Conservation (phyloP, 1,284 basidiomycete species). For the Heterobasidion annosum region DNA sequence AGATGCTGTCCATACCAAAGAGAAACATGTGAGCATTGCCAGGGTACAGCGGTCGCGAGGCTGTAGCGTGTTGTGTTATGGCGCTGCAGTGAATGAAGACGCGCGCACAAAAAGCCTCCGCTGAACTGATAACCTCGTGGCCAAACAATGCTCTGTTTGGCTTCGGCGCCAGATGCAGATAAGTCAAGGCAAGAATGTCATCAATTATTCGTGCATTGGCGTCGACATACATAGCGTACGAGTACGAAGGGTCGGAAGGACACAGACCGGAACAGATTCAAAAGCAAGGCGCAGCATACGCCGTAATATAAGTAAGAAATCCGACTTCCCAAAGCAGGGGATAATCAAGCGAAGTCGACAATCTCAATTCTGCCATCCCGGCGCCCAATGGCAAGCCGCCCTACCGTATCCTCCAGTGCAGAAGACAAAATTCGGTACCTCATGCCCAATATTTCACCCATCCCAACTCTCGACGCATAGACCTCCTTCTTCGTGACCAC, state of each 20-base stretch:
- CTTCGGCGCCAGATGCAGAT: background rate
- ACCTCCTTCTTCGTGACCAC: conserved; percentile 18
- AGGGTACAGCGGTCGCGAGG: background rate
- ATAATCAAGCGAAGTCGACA: conserved; percentile 20
- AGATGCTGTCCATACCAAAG: conserved; percentile 24
- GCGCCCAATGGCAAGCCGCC: conserved; percentile 26
- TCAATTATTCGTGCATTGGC: too few species aligned
- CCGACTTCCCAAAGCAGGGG: background rate
- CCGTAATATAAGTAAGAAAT: background rate
- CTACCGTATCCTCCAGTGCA: conserved; percentile 26
- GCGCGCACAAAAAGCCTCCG: background rate
- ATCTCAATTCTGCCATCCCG: conserved; percentile 23
- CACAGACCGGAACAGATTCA: background rate
- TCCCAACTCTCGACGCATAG: conserved; percentile 22
- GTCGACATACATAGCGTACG: too few species aligned
- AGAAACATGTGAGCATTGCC: conserved; percentile 6
- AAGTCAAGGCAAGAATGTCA: background rate
- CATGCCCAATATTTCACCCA: conserved; percentile 23
- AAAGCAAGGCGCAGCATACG: background rate
- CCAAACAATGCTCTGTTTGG: conserved; percentile 2
- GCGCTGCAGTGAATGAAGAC: background rate
- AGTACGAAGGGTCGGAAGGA: background rate
- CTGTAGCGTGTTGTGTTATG: background rate
- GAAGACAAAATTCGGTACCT: conserved; percentile 21
- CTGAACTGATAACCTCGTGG: background rate